A percentile compares a stretch with the other conserved stretches of the same genome.
phyloP scores from a whole-genome alignment of 2,329 filamentous ascomycete species.

The Dactylella cylindrospora region DNA sequence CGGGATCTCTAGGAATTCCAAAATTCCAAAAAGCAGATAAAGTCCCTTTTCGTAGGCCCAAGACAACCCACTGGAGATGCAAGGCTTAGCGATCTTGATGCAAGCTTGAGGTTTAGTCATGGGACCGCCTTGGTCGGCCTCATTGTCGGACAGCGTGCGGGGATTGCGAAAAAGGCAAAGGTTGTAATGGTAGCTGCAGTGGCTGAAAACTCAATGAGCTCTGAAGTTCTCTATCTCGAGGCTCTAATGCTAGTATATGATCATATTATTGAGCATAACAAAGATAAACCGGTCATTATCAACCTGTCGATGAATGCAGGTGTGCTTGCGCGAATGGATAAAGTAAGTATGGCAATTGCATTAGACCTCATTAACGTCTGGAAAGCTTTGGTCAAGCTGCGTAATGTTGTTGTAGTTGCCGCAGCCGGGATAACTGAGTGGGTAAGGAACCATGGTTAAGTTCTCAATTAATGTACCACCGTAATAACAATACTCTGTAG shows the following conservation, averaged over 20 bases:
- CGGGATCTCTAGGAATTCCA: slow-evolving; percentile 38
- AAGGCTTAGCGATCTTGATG: slow-evolving; percentile 12
- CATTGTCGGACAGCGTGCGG: slow-evolving; percentile 16
- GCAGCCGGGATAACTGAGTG: slow-evolving; percentile 14
- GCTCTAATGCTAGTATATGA: slow-evolving; percentile 10
- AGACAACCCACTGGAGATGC: not conserved
- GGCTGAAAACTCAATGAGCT: slow-evolving; percentile 3
- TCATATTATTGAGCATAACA: not conserved
- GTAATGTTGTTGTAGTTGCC: slow-evolving; percentile 14
- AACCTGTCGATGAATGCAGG: slow-evolving; percentile 34
- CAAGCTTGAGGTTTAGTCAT: slow-evolving; percentile 24
- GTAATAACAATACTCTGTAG: not conserved
- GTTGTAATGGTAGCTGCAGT: slow-evolving; percentile 17
- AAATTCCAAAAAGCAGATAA: not conserved
- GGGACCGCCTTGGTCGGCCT: slow-evolving; percentile 24
- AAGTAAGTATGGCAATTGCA: not conserved
- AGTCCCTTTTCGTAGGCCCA: slow-evolving; percentile 6
- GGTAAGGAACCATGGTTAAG: slow-evolving; percentile 6
- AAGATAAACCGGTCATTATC: slow-evolving; percentile 4
- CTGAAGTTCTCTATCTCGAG: slow-evolving; percentile 11
- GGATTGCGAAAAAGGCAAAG: slow-evolving; percentile 7
- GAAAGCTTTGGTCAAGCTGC: not conserved
- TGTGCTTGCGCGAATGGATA: not conserved
- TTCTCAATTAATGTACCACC: not conserved
- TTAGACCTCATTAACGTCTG: slow-evolving; percentile 2